phyloP scores from a whole-genome alignment of 23 red algal species.

The Gracilariopsis chorda region DNA sequence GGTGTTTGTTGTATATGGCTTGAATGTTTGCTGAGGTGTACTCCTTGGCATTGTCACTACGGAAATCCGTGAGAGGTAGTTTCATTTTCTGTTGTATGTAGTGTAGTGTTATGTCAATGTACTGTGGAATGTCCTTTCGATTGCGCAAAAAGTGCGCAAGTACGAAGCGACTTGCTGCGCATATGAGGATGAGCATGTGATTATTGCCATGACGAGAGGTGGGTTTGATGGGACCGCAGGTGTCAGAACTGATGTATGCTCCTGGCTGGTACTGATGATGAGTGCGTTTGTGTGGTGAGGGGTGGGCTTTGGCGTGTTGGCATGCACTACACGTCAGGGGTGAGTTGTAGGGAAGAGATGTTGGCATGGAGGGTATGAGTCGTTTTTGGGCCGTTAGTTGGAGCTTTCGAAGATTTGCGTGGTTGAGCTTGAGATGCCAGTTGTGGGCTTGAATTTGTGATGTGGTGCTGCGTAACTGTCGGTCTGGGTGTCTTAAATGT shows the following conservation, averaged over 20 bases:
- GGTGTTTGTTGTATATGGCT: neutral
- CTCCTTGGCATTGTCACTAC: slow-evolving; percentile 1
- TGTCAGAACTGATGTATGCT: neutral
- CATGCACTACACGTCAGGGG: neutral
- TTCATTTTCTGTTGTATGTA: neutral
- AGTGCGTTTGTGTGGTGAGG: neutral
- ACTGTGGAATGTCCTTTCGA: neutral
- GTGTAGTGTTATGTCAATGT: neutral
- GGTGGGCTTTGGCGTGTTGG: neutral
- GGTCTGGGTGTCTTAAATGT: neutral
- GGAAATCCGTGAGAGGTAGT: neutral
- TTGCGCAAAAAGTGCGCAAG: neutral
- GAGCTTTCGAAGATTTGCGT: neutral
- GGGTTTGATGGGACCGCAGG: neutral
- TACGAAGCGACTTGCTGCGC: neutral
- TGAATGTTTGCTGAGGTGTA: neutral
- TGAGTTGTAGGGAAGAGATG: neutral
- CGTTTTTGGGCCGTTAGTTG: neutral
- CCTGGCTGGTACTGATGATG: neutral
- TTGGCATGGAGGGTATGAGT: neutral
- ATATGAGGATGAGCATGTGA: neutral
- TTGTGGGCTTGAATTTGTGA: no score
- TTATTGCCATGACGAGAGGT: neutral
- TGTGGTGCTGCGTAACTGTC: neutral
- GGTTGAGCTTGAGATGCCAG: slow-evolving; percentile 11